Conservation (phyloP, 441 rosid genomes). For the Adansonia rubrostipa region DNA sequence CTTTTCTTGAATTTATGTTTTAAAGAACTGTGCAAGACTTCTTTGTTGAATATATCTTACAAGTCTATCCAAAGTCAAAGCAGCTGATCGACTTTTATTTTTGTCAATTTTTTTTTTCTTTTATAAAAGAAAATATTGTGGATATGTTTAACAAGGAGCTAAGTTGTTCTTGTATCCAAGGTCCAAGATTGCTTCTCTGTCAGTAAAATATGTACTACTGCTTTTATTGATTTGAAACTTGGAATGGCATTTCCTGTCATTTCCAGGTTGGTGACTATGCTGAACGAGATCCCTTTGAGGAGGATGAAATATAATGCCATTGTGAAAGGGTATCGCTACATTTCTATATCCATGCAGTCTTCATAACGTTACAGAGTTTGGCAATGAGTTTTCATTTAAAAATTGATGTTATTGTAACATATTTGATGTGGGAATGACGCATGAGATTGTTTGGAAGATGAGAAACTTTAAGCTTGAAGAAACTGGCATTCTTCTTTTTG, state of each 20-base stretch:
- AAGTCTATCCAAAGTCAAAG: neutral
- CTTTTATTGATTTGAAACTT: neutral
- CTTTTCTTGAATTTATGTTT: neutral
- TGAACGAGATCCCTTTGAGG: constrained; percentile 65
- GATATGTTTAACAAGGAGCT: neutral
- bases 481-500: neutral
- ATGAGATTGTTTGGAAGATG: neutral
- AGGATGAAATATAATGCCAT: constrained; percentile 57
- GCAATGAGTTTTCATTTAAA: neutral
- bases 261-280: constrained; percentile 70
- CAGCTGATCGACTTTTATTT: neutral
- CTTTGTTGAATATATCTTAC: neutral
- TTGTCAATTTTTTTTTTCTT: neutral
- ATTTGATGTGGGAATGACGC: neutral
- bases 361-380: neutral
- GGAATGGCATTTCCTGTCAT: neutral
- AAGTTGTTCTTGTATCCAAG: neutral
- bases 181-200: neutral
- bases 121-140: neutral
- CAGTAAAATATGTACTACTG: neutral
- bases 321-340: constrained; percentile 6
- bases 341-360: neutral
- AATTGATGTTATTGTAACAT: neutral
- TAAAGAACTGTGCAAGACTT: neutral
- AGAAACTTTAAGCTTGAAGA: neutral